phyloP scores from a whole-genome alignment of 2,329 filamentous ascomycete genomes.

The Phoma sp. region DNA sequence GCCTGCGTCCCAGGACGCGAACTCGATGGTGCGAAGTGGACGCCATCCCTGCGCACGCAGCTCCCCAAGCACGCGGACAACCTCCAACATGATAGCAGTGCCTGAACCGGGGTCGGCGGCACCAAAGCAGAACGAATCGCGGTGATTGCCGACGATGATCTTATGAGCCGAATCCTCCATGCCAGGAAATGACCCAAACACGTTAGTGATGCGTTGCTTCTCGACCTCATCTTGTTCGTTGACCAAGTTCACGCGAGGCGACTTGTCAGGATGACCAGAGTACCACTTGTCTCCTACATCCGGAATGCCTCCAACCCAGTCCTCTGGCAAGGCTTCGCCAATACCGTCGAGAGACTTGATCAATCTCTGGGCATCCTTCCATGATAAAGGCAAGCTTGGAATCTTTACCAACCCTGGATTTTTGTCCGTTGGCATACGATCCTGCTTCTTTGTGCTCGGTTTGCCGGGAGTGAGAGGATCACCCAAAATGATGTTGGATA shows the following conservation, averaged over 20 bases:
- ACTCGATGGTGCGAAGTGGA: slow-evolving; percentile 91
- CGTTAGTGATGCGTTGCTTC: slow-evolving; percentile 88
- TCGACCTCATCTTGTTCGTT: slow-evolving; percentile 87
- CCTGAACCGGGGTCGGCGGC: slow-evolving; percentile 83
- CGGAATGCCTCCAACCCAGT: slow-evolving; percentile 79
- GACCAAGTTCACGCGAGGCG: slow-evolving; percentile 78
- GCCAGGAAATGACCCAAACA: slow-evolving; percentile 83
- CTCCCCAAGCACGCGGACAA: slow-evolving; percentile 83
- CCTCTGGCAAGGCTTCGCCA: slow-evolving; percentile 70
- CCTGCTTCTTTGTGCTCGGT: slow-evolving; percentile 70
- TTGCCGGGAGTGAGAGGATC: slow-evolving; percentile 92
- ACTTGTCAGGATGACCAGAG: slow-evolving; percentile 73
- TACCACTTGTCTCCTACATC: slow-evolving; percentile 76
- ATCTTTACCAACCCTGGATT: slow-evolving; percentile 78
- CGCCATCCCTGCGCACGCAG: slow-evolving; percentile 81
- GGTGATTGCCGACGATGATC: slow-evolving; percentile 90
- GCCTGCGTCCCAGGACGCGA: slow-evolving; percentile 93
- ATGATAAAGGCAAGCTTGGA: slow-evolving; percentile 86
- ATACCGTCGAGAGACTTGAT: slow-evolving; percentile 77
- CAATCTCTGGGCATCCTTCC: slow-evolving; percentile 83
- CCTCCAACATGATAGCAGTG: slow-evolving; percentile 88
- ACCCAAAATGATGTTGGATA: slow-evolving; percentile 83
- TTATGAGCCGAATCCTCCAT: slow-evolving; percentile 82
- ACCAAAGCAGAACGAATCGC: slow-evolving; percentile 90
- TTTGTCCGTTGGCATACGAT: slow-evolving; percentile 71